phyloP scores from a whole-genome alignment of 495 filamentous ascomycete species.

The Aspergillus egyptiacus region DNA sequence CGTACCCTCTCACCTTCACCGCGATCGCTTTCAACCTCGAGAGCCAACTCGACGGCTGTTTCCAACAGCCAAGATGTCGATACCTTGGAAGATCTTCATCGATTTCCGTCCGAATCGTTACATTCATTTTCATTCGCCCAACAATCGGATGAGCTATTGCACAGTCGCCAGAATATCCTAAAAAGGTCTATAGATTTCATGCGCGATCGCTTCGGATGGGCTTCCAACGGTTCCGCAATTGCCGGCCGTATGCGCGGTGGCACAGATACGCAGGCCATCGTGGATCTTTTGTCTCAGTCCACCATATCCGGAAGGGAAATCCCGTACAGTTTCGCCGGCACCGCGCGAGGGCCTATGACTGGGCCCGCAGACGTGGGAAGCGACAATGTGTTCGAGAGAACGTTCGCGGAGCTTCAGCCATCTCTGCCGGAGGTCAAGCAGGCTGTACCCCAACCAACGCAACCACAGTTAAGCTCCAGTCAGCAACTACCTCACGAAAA shows the following conservation, averaged over 20 bases:
- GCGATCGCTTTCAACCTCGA: conserved; percentile 45
- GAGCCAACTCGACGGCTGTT: conserved; percentile 49
- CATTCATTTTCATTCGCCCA: conserved; percentile 99
- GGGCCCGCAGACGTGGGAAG: conserved; percentile 64
- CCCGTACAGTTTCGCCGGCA: conserved; percentile 34
- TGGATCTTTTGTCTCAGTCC: conserved; percentile 76
- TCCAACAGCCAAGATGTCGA: conserved; percentile 60
- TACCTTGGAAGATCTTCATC: conserved; percentile 79
- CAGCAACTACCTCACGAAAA: conserved; percentile 29
- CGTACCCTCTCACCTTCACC: conserved; percentile 59
- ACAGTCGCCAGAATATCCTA: conserved; percentile 86
- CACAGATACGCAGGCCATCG: conserved; percentile 80
- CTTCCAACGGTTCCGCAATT: conserved; percentile 54
- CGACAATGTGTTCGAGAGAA: conserved; percentile 75
- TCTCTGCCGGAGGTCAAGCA: conserved; percentile 16
- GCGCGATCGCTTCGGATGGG: conserved; percentile 88
- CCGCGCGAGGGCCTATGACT: conserved; percentile 57
- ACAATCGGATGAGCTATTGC: conserved; percentile 84
- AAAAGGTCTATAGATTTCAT: conserved; percentile 97
- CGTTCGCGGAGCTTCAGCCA: conserved; percentile 49
- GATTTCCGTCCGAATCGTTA: conserved; percentile 91
- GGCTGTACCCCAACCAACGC: conserved; percentile 21
- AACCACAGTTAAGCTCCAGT: conserved; percentile 22
- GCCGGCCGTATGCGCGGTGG: conserved; percentile 72
- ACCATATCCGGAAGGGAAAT: conserved; percentile 60